Percentiles rank a stretch among this genome's conserved stretches.
These are phyloP conservation scores for Dioscorea alata DNA, from an alignment of 106 monocot genomes.

Conservation along the genomic window DNA sequence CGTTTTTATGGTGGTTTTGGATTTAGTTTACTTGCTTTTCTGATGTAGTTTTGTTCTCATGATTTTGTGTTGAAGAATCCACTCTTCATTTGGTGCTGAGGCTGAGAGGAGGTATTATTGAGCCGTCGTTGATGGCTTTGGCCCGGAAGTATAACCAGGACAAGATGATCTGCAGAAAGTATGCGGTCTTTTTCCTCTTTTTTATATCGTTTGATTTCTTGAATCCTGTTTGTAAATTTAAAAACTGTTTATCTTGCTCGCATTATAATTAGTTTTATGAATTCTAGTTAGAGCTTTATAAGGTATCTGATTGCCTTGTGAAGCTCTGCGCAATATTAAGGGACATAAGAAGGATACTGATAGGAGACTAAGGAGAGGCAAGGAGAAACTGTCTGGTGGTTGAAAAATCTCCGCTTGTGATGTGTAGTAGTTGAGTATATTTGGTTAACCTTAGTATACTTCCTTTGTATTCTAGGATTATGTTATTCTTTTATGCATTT, in stretches of 20 bases:
- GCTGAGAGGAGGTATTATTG: conserved; percentile 71
- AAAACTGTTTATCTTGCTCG: neutral
- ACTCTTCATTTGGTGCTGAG: conserved; percentile 69
- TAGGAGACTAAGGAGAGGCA: too few species aligned
- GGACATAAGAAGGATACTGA: too few species aligned
- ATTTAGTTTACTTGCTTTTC: neutral
- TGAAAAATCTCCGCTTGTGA: too few species aligned
- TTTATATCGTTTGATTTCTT: neutral
- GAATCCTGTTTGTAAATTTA: neutral
- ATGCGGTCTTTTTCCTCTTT: neutral
- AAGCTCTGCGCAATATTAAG: too few species aligned
- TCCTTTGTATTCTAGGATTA: too few species aligned
- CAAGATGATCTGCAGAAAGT: conserved; percentile 77
- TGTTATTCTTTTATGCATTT: too few species aligned
- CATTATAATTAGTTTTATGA: neutral
- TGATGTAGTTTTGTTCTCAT: neutral
- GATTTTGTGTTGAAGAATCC: conserved; percentile 26
- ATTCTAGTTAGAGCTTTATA: neutral
- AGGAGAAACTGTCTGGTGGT: too few species aligned
- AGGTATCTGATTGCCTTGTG: too few species aligned
- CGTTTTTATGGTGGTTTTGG: neutral
- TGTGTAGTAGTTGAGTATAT: too few species aligned
- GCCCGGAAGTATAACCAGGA: conserved; percentile 81
- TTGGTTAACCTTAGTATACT: too few species aligned
- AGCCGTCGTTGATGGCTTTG: conserved; percentile 72